Base-by-base conservation (phyloP, 345 rosid species). In the Gossypium australe region DNA sequence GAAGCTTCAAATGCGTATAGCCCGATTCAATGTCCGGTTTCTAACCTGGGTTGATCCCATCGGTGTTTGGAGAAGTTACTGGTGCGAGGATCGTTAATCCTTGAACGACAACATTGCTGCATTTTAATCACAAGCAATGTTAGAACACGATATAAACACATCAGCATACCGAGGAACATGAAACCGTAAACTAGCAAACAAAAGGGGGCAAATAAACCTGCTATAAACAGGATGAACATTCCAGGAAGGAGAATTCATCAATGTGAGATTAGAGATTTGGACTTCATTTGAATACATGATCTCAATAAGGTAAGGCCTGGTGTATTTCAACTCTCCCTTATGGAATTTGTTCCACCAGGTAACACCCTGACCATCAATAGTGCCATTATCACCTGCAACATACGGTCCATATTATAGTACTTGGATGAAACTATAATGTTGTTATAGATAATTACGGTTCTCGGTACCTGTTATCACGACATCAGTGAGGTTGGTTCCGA, bases 221-320 rank as follows among this genome's bases (percentile, higher is more conserved):
- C 92, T 80, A 72, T 93, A 93, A 17, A 85, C 84, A 62, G 98
- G 98, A 74, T 93, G 97, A 48, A 91, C 88, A 80, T 91, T 86
- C 98, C 98, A 91, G 20, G 97, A 89, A 14, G 98, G 98, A 44
- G 98, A 93, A 73, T 93, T 81, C 65, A 90, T 75, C 81, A 93
- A 81, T 2, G 95, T 93, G 73, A 93, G 86, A 53, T 84, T 82
- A 48, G 95, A 89, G 63, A 91, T 93, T 78, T 89, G 97, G 48
- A 93, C 81, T 34, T 78, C 66, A 72, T 86, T 71, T 0, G 94
- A 91, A 77, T 76, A 80, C 91, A 91, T 80, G 75, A 90, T 78
- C 82, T 93, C 98, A 17, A 91, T 62, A 34, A 91, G 87, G 83
- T 91, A 91, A 1, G 98, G 98, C 27, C 98, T 77, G 11, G 98